Conservation (phyloP, 495 filamentous ascomycete species). For the Zalerion maritima region DNA sequence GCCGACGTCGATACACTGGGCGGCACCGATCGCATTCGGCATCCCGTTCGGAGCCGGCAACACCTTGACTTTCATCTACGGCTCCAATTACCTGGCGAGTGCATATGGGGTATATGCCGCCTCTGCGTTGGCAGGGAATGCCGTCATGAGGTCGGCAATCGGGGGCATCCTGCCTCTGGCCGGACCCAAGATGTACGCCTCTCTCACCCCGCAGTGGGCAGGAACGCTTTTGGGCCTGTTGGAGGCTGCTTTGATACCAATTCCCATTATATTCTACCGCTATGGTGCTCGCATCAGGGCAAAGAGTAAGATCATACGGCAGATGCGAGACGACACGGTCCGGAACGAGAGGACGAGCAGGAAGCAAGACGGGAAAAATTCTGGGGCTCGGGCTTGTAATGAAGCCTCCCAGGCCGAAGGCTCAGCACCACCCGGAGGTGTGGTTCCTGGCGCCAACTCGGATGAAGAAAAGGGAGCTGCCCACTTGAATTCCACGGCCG, state of each 20-base stretch:
- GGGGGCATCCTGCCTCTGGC: constrained; percentile 63
- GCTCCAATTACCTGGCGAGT: constrained; percentile 60
- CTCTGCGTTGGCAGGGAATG: constrained; percentile 62
- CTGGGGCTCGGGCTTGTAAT: too few relatives aligned
- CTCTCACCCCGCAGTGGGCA: constrained; percentile 63
- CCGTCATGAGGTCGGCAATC: constrained; percentile 48
- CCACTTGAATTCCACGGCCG: too few relatives aligned
- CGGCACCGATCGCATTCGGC: constrained; percentile 57
- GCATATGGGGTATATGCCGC: constrained; percentile 70
- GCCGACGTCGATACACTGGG: constrained; percentile 58
- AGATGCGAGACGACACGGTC: constrained; percentile 56
- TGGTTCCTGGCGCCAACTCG: too few relatives aligned
- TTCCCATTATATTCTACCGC: constrained; percentile 65
- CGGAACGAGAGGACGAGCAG: constrained; percentile 37
- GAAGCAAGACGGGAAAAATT: constrained; percentile 14
- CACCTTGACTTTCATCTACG: constrained; percentile 64
- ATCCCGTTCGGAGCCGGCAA: constrained; percentile 72
- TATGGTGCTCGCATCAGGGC: constrained; percentile 56
- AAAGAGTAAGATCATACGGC: constrained; percentile 48
- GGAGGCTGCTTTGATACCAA: constrained; percentile 57
- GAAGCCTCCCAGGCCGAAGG: too few relatives aligned
- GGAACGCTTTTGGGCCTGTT: constrained; percentile 59
- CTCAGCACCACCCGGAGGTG: too few relatives aligned
- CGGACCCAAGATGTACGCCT: constrained; percentile 54
- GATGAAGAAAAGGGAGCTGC: too few relatives aligned